Base-by-base conservation (phyloP, 1,284 basidiomycete genomes). In the Takashimella tepidaria region DNA sequence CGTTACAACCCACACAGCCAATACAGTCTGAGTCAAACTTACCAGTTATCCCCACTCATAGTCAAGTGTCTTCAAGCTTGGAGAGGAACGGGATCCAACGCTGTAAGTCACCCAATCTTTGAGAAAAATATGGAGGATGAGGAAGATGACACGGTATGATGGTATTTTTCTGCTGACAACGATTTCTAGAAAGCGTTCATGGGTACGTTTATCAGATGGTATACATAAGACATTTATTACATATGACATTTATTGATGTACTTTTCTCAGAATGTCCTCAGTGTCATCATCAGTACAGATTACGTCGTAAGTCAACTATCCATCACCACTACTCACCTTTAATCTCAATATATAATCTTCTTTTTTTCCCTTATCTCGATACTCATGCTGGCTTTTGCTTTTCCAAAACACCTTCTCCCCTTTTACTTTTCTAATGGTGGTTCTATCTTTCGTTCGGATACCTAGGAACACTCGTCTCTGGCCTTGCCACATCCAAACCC, bases 241-340 rank as follows among this genome's bases (percentile, higher is more conserved):
- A 42, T 24, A 37, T 26, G 45, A 37, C 3, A 22, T 21, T 12
- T 25, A 11, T 3, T 19, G 4, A 11, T n/a, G 8, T n/a, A 40
- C 55, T 53, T 12, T 49, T 46, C 1, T 13, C 57, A 72, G 72
- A 75, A 63, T 75, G 73, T 50, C 72, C 68, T 1, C 73, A 74
- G 56, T 75, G 74, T 56, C 62, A 67, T 40, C 70, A 73, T 56
- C 63, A 66, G 31, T 76, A 75, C 55, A 62, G 56, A 6, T 56
- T 75, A 19, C 66, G 65, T 5, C 61, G 74, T 63, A 44, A 52
- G 65, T 58, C 13, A 1, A 37, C 16, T 16, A 13, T 10, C 40
- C 40, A 16, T 12, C 16, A 4, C 44, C 22, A 21, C 20, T 27
- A 21, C 44, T 57, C n/a, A n/a, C n/a, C n/a, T n/a, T n/a, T n/a